Conservation (phyloP, 2,329 filamentous ascomycete species). For the Pseudogymnoascus sp. region DNA sequence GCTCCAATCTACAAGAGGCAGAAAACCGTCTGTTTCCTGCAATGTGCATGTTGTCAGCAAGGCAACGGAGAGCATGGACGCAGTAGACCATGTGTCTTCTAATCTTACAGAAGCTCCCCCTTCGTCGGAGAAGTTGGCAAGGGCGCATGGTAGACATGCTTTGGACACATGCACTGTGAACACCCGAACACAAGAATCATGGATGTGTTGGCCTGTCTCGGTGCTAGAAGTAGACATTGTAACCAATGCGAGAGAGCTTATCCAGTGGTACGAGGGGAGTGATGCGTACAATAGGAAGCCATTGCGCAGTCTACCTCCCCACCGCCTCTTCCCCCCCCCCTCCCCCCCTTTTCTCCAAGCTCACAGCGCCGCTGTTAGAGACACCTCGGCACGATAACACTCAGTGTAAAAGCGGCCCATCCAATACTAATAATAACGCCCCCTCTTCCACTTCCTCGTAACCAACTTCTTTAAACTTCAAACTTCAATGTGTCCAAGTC, state of each 20-base stretch:
- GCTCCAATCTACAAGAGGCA: not conserved
- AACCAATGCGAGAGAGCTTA: conserved; percentile 3
- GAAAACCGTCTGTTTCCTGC: not conserved
- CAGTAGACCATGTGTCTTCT: not conserved
- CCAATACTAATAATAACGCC: conserved; percentile 12
- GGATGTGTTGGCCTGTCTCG: conserved; percentile 3
- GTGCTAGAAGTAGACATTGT: not conserved
- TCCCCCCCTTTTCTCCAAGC: not conserved
- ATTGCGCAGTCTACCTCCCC: not conserved
- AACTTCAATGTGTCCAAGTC: not conserved
- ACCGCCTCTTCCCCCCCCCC: not conserved
- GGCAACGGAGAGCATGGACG: not conserved
- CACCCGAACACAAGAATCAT: not conserved
- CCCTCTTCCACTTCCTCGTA: conserved; percentile 5
- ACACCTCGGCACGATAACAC: not conserved
- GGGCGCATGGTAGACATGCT: conserved; percentile 1
- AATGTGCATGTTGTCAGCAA: not conserved
- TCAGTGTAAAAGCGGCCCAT: not conserved
- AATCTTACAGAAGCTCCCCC: not conserved
- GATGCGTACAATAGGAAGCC: not conserved
- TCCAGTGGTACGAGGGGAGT: not conserved
- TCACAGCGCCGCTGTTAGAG: not conserved
- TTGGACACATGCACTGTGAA: not conserved
- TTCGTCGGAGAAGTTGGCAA: not conserved
- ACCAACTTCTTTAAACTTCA: not conserved